phyloP scores from a whole-genome alignment of 257 asterid species.

The Solanum lycopersicoides region DNA sequence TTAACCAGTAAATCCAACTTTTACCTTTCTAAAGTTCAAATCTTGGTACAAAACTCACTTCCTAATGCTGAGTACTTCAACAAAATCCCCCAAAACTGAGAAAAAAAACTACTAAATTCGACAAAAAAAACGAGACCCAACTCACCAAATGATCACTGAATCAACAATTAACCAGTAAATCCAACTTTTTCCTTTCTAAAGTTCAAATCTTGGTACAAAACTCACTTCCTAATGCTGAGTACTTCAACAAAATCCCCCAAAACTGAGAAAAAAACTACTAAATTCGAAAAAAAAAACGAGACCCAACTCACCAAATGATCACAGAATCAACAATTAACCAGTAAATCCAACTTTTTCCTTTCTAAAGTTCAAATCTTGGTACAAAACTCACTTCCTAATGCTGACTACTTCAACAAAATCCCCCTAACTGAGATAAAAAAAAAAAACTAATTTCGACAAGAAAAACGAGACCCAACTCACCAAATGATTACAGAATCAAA shows the following conservation, averaged over 20 bases:
- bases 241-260: neutral
- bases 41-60: neutral
- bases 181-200: neutral
- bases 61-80: neutral
- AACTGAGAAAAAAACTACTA: neutral
- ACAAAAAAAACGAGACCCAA: neutral
- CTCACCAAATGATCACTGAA: neutral
- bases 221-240: neutral
- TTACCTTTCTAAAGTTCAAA: neutral
- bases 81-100: neutral
- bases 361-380: neutral
- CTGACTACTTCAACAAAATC: neutral
- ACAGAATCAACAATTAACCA: no score
- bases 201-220: neutral
- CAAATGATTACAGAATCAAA: neutral
- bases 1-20: neutral
- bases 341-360: neutral
- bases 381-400: neutral
- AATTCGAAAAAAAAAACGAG: neutral
- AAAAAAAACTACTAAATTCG: neutral
- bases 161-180: neutral
- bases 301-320: neutral
- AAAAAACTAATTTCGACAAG: neutral
- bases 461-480: neutral
- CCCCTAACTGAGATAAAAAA: neutral